A percentile compares a stretch with the other conserved stretches of the same genome.
These are phyloP conservation scores for Acorus gramineus DNA, from an alignment of 106 monocot species.

Conservation along the genomic window DNA sequence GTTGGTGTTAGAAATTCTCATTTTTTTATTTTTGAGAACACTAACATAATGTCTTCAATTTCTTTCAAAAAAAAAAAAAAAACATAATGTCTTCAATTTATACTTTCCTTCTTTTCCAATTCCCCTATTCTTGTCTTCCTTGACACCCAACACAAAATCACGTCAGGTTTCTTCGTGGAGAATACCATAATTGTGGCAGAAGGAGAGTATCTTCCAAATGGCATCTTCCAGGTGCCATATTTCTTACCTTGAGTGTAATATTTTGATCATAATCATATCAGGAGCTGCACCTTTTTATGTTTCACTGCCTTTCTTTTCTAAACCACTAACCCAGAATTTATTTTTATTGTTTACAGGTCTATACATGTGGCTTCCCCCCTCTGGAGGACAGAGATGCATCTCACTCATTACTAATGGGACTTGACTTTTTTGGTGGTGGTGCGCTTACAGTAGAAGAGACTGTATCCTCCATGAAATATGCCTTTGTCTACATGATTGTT, in stretches of 20 bases:
- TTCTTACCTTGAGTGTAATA: neutral
- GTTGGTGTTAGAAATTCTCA: too few relatives aligned
- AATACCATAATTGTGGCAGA: constrained; percentile 92
- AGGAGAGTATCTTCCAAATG: constrained; percentile 81
- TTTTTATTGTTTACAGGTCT: constrained; percentile 42
- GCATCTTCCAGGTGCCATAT: constrained; percentile 68
- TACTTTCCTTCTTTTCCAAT: too few relatives aligned
- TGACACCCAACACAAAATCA: constrained; percentile 78
- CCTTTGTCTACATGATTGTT: too few relatives aligned
- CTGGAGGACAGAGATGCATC: constrained; percentile 84
- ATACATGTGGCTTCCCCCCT: constrained; percentile 97
- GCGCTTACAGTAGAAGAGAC: constrained; percentile 72
- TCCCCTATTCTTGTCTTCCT: constrained; percentile 29
- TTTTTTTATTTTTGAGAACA: too few relatives aligned
- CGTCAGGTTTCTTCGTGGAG: constrained; percentile 91
- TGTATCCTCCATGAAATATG: constrained; percentile 26
- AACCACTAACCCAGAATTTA: neutral
- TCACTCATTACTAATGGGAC: constrained; percentile 63
- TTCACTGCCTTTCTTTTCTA: neutral
- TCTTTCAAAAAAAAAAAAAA: too few relatives aligned
- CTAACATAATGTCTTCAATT: too few relatives aligned
- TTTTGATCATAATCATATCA: neutral
- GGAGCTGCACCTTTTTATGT: neutral
- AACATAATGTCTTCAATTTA: too few relatives aligned
- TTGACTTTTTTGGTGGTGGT: constrained; percentile 91